Percentiles rank a stretch among this genome's conserved stretches.
phyloP scores from a whole-genome alignment of 1,284 basidiomycete species.

The Blastosporella zonata region DNA sequence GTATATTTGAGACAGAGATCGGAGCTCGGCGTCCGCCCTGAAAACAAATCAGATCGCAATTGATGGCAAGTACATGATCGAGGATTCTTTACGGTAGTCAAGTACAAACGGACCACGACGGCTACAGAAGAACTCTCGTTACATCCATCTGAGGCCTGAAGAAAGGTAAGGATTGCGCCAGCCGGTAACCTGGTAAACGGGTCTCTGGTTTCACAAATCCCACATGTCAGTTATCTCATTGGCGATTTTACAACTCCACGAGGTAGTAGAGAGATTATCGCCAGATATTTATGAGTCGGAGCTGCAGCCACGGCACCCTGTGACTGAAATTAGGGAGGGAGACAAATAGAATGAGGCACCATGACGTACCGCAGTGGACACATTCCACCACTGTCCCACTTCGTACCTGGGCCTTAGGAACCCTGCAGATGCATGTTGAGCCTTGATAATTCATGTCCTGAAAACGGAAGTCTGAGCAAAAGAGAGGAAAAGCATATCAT shows the following conservation, averaged over 20 bases:
- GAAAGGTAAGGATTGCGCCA: not conserved
- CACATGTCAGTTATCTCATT: not conserved
- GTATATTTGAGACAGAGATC: slow-evolving; percentile 5
- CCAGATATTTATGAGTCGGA: slow-evolving; percentile 62
- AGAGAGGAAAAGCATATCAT: slow-evolving; percentile 8
- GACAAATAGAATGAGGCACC: slow-evolving; percentile 2
- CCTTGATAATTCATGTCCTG: slow-evolving; percentile 99
- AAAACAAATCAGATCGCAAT: slow-evolving; percentile 12
- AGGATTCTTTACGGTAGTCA: slow-evolving; percentile 1
- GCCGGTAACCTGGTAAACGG: not conserved
- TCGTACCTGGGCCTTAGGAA: slow-evolving; percentile 92
- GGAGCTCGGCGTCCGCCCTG: slow-evolving; percentile 6
- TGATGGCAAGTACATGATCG: slow-evolving; percentile 10
- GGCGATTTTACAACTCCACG: not conserved
- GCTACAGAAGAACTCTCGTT: not conserved
- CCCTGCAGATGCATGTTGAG: slow-evolving; percentile 97
- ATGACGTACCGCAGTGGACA: slow-evolving; percentile 86
- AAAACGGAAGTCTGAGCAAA: slow-evolving; percentile 15
- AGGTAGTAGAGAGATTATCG: not conserved
- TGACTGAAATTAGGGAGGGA: slow-evolving; percentile 8
- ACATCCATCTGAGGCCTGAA: slow-evolving; percentile 2
- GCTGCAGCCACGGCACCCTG: slow-evolving; percentile 80
- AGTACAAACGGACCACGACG: slow-evolving; percentile 1
- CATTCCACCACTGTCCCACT: slow-evolving; percentile 95
- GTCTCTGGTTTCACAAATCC: not conserved